Evolutionary conservation across 192 early-diverging fungal genomes (phyloP).

Genomic region (Haplosporangium gracile): DNA sequence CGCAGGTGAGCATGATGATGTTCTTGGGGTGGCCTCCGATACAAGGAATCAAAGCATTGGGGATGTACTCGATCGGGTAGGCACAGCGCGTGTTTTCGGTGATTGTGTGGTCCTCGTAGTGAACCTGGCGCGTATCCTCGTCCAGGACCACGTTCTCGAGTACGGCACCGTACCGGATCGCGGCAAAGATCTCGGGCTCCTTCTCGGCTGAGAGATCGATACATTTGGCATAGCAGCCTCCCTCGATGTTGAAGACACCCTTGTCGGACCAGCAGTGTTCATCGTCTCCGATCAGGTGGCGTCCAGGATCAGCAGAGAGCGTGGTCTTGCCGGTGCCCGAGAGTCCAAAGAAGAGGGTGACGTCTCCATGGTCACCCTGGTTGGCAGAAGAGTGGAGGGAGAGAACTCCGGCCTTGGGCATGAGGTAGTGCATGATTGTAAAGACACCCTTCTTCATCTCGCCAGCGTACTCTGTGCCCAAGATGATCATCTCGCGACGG

Average conservation of each 20-base stretch:
- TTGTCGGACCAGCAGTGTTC: conserved; percentile 98
- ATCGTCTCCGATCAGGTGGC: conserved; percentile 96
- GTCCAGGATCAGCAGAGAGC: conserved; percentile 92
- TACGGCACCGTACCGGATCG: conserved; percentile 93
- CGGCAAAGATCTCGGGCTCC: conserved; percentile 97
- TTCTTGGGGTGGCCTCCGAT: conserved; percentile 87
- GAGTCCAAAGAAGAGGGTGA: conserved; percentile 98
- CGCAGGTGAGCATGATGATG: conserved; percentile 95
- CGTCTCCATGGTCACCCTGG: conserved; percentile 89
- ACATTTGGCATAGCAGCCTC: conserved; percentile 98
- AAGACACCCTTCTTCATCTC: conserved; percentile 99
- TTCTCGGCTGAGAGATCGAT: conserved; percentile 94
- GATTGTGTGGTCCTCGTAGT: conserved; percentile 81
- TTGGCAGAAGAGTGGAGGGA: conserved; percentile 95
- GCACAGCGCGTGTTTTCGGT: conserved; percentile 97
- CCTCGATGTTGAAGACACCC: conserved; percentile 98
- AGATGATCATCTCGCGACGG: conserved; percentile 94
- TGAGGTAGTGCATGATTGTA: conserved; percentile 98
- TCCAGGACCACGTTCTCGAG: conserved; percentile 95
- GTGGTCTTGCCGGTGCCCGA: conserved; percentile 98
- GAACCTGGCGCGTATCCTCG: conserved; percentile 76
- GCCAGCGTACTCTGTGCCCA: conserved; percentile 97
- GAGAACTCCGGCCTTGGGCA: conserved; percentile 92
- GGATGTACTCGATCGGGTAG: conserved; percentile 94
- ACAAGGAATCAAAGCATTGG: conserved; percentile 93